A percentile compares a stretch with the other conserved stretches of the same genome.
Evolutionary conservation across 441 rosid genomes (phyloP).

Genomic region (Erodium trifolium): DNA sequence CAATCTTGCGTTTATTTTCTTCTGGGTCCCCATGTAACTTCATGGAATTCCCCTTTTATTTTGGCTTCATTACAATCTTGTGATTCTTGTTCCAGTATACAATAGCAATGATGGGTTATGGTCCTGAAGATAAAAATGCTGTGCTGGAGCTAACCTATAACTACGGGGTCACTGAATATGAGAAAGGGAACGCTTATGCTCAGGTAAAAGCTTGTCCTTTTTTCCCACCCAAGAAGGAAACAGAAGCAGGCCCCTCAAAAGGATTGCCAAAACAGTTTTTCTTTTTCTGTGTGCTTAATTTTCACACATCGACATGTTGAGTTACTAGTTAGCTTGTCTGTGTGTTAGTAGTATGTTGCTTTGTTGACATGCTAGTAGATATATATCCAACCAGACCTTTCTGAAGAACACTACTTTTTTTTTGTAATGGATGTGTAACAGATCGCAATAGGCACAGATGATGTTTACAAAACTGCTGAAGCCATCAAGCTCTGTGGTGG

Average conservation of each 20-base stretch:
- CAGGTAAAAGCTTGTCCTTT: conserved; percentile 39
- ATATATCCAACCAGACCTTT: neutral
- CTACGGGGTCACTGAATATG: conserved; percentile 82
- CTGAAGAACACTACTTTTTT: neutral
- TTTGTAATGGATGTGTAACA: conserved; percentile 23
- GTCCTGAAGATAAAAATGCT: conserved; percentile 79
- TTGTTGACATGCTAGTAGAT: neutral
- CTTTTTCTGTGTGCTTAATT: neutral
- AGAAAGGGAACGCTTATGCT: conserved; percentile 84
- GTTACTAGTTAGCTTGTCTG: neutral
- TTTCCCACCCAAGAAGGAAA: no score
- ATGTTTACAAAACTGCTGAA: conserved; percentile 85
- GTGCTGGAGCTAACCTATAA: conserved; percentile 89
- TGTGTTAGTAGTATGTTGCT: neutral
- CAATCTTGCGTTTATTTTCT: no score
- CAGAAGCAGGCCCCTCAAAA: neutral
- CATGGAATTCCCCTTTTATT: neutral
- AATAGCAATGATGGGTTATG: conserved; percentile 88
- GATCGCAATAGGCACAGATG: conserved; percentile 93
- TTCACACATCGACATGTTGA: neutral
- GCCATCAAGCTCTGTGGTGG: conserved; percentile 79
- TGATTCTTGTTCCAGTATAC: conserved; percentile 44
- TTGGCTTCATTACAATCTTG: conserved; percentile 9
- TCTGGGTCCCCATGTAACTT: no score
- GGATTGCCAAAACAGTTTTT: neutral